A percentile compares a stretch with the other conserved stretches of the same genome.
Conservation (phyloP, 768 basidiomycete species). For the Tephrocybe sp. region DNA sequence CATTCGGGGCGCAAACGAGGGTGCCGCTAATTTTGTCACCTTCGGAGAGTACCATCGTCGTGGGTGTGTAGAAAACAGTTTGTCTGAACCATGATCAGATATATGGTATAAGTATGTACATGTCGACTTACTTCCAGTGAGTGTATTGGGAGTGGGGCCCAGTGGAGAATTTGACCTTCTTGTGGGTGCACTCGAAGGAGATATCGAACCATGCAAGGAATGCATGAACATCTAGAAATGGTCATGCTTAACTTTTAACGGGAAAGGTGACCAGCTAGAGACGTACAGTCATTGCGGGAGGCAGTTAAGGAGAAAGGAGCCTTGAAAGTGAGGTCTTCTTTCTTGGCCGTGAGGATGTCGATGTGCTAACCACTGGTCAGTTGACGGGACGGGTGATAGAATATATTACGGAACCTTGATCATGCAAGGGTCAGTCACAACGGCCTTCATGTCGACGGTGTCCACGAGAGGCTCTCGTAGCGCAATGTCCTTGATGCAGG, state of each 20-base stretch:
- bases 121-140: constrained; percentile 82
- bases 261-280: neutral
- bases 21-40: constrained; percentile 73
- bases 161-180: constrained; percentile 92
- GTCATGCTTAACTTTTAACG: neutral
- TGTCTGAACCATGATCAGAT: constrained; percentile 49
- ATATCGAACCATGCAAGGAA: constrained; percentile 99
- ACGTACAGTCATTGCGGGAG: constrained; percentile 89
- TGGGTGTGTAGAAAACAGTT: constrained; percentile 96
- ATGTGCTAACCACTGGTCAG: constrained; percentile 57
- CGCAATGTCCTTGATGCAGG: constrained; percentile 98
- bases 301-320: constrained; percentile 76
- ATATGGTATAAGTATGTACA: neutral
- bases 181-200: constrained; percentile 93
- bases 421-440: constrained; percentile 88
- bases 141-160: constrained; percentile 97
- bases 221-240: constrained; percentile 78
- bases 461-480: constrained; percentile 95
- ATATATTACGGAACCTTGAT: constrained; percentile 89
- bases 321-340: constrained; percentile 90
- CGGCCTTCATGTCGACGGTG: constrained; percentile 95
- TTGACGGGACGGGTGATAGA: too few relatives aligned
- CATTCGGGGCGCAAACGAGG: constrained; percentile 83
- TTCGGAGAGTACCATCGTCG: constrained; percentile 64
- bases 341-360: constrained; percentile 86